Evolutionary conservation across 2,329 filamentous ascomycete species (phyloP), one percentile per base, ranked within the genome.

Genomic region (Ilyonectria robusta): DNA sequence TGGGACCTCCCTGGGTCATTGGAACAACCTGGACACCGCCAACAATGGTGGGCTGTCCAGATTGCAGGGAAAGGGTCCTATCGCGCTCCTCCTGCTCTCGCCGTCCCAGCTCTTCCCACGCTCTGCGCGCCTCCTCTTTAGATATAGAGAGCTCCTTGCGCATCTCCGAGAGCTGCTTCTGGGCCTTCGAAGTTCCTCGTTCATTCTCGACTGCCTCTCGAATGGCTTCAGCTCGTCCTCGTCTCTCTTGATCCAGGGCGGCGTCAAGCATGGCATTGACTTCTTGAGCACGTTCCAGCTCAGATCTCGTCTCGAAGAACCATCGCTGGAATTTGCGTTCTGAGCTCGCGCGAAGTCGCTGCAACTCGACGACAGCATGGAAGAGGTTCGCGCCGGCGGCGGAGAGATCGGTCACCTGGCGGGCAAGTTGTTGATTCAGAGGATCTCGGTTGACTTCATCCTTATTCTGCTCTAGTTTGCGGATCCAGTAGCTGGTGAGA

Each of bases 301-400:
- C 95, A 35, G 92, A 88, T 58, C 95, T 88, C 8, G 95, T 97
- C 79, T 99, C 96, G 74, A 97, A 97, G 82, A 98, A 98, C 96
- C 96, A 99, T 57, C 96, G 89, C 81, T 99, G 96, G 75, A 99
- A 99, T 79, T 98, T 98, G 70, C 96, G 91, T 81, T 99, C 96
- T 0, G 95, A 98, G 62, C 94, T 97, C 42, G 96, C 96, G 48
- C 96, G 92, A 29, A 99, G 86, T 33, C 96, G 91, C 80, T 99
- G 96, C 51, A 99, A 85, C 81, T 99, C 96, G 4, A 99, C 96
- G 0, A 99, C 95, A 10, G 96, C 96, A 79, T 99, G 96, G 80
- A 99, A 99, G 0, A 99, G 86, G 74, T 99, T 99, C 6, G 96
- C 96, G 13, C 96, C 96, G 1, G 96, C 96, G 8, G 96, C 96